Evolutionary conservation across 2,329 filamentous ascomycete genomes (phyloP).

Genomic region (Fusarium longipes): DNA sequence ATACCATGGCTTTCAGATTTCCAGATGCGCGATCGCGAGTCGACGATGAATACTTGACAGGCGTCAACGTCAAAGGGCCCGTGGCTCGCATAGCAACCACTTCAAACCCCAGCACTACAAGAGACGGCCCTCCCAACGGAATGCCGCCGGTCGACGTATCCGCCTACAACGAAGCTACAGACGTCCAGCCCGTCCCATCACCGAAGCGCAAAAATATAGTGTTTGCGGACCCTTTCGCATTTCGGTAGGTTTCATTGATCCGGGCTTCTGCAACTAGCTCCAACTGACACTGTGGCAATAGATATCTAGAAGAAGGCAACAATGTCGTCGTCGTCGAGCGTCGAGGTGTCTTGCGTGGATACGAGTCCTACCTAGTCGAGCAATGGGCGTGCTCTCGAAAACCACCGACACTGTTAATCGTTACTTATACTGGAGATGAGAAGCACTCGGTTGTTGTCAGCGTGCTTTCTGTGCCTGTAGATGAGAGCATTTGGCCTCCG

Average conservation of each 20-base stretch:
- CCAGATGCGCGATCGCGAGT: slow-evolving; percentile 46
- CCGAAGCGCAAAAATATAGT: slow-evolving; percentile 59
- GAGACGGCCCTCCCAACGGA: slow-evolving; percentile 41
- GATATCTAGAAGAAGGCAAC: slow-evolving; percentile 87
- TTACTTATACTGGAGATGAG: slow-evolving; percentile 90
- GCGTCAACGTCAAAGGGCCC: slow-evolving; percentile 31
- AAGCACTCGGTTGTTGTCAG: slow-evolving; percentile 82
- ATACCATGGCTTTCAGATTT: slow-evolving; percentile 56
- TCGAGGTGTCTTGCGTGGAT: slow-evolving; percentile 77
- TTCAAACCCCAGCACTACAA: slow-evolving; percentile 28
- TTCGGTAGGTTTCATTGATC: slow-evolving; percentile 57
- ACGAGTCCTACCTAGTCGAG: slow-evolving; percentile 94
- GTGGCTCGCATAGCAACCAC: slow-evolving; percentile 37
- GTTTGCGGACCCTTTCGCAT: slow-evolving; percentile 69
- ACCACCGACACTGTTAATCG: slow-evolving; percentile 91
- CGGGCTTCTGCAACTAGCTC: neutral
- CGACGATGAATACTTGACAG: slow-evolving; percentile 44
- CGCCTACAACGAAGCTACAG: slow-evolving; percentile 31
- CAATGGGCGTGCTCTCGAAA: slow-evolving; percentile 96
- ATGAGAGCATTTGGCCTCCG: slow-evolving; percentile 83
- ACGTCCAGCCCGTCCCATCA: slow-evolving; percentile 20
- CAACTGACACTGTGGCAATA: slow-evolving; percentile 45
- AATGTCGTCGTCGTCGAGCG: slow-evolving; percentile 80
- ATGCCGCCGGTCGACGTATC: slow-evolving; percentile 32
- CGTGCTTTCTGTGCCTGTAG: slow-evolving; percentile 82